Evolutionary conservation across 768 basidiomycete species (phyloP).

Genomic region (Psilocybe cubensis): DNA sequence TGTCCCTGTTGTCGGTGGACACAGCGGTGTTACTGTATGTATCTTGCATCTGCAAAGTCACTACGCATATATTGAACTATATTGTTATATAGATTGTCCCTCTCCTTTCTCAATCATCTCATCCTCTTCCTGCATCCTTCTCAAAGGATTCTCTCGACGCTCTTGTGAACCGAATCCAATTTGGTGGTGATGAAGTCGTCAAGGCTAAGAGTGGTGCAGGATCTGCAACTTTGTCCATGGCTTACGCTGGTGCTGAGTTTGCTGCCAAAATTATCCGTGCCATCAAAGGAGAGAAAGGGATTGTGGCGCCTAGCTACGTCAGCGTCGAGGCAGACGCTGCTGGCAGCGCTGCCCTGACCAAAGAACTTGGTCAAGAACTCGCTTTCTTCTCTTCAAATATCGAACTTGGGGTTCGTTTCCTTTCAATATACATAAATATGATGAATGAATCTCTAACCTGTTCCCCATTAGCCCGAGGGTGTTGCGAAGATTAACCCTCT

Average conservation of each 20-base stretch:
- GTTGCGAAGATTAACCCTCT: conserved; percentile 83
- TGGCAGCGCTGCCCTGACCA: conserved; percentile 74
- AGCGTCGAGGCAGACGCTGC: conserved; percentile 70
- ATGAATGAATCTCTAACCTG: conserved; percentile 4
- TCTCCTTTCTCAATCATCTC: conserved; percentile 88
- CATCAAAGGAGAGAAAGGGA: conserved; percentile 84
- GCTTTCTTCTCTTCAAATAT: conserved; percentile 91
- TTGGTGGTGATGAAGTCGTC: conserved; percentile 97
- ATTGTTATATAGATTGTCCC: conserved; percentile 73
- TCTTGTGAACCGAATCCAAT: conserved; percentile 87
- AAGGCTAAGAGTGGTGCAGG: conserved; percentile 96
- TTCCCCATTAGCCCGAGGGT: conserved; percentile 62
- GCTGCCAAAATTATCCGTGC: conserved; percentile 83
- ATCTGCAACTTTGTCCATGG: conserved; percentile 97
- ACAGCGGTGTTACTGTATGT: conserved; percentile 87
- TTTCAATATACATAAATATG: too few relatives aligned
- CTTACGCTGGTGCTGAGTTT: conserved; percentile 92
- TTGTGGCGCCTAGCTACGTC: conserved; percentile 85
- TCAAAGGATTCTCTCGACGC: conserved; percentile 51
- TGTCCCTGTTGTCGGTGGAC: conserved; percentile 94
- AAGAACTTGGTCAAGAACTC: conserved; percentile 75
- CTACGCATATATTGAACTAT: background rate
- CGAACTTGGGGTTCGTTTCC: conserved; percentile 77
- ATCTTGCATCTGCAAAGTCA: background rate
- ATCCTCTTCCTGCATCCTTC: conserved; percentile 67